Percentiles rank a stretch among this genome's conserved stretches.
Evolutionary conservation across 2,329 filamentous ascomycete genomes (phyloP).

Genomic region (Colletotrichum zoysiae): DNA sequence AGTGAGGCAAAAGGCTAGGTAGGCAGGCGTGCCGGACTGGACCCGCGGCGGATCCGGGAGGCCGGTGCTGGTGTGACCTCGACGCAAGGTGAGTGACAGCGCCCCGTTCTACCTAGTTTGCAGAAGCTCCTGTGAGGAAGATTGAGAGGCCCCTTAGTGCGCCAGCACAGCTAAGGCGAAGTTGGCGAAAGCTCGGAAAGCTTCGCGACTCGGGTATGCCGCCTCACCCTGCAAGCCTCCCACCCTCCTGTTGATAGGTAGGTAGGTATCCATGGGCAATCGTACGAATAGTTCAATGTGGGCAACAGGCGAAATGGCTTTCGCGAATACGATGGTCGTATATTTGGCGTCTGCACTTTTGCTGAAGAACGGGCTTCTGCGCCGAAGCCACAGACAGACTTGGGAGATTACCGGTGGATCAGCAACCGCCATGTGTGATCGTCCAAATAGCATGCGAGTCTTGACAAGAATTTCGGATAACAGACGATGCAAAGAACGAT

Average conservation of each 20-base stretch:
- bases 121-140: slow-evolving; percentile 35
- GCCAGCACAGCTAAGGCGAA: slow-evolving; percentile 12
- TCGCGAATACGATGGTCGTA: neutral
- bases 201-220: slow-evolving; percentile 28
- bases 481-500: neutral
- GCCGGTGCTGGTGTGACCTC: slow-evolving; percentile 35
- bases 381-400: slow-evolving; percentile 2
- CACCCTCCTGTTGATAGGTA: neutral
- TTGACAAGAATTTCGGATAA: slow-evolving; percentile 16
- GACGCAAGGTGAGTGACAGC: slow-evolving; percentile 20
- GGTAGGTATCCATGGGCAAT: neutral
- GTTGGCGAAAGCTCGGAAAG: neutral
- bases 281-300: neutral
- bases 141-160: slow-evolving; percentile 1
- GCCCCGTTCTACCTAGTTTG: slow-evolving; percentile 22
- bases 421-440: neutral
- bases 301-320: neutral
- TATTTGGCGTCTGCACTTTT: neutral
- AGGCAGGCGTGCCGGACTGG: slow-evolving; percentile 13
- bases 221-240: slow-evolving; percentile 1
- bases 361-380: neutral
- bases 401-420: slow-evolving; percentile 28
- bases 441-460: neutral
- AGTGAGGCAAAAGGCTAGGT: slow-evolving; percentile 26
- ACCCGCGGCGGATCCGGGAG: slow-evolving; percentile 30